A percentile compares a stretch with the other conserved stretches of the same genome.
phyloP scores from a whole-genome alignment of 1,284 basidiomycete genomes.

The Sanghuangporus sanghuang region DNA sequence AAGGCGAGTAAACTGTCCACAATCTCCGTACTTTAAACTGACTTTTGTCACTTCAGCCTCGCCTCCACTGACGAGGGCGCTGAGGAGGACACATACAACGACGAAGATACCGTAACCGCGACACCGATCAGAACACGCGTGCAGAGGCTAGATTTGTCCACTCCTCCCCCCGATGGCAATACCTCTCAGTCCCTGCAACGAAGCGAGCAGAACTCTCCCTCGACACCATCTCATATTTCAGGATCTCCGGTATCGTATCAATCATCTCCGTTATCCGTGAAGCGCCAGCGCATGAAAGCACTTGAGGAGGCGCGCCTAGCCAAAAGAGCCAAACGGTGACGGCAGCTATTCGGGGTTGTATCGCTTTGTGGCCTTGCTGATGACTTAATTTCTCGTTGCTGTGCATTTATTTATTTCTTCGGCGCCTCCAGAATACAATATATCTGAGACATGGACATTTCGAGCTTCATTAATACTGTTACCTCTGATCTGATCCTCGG shows the following conservation, averaged over 20 bases:
- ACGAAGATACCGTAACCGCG: not conserved
- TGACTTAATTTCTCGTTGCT: not conserved
- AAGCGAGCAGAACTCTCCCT: not conserved
- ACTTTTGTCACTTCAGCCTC: not conserved
- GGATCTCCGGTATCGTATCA: conserved; percentile 24
- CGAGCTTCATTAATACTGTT: not conserved
- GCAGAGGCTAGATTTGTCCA: not conserved
- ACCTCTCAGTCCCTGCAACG: not conserved
- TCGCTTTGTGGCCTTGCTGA: not conserved
- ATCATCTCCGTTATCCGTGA: conserved; percentile 31
- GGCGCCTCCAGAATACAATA: not conserved
- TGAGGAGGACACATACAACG: not conserved
- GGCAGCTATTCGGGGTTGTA: not conserved
- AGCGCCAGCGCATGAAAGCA: conserved; percentile 32
- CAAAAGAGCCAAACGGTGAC: conserved; percentile 8
- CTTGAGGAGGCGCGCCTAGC: conserved; percentile 25
- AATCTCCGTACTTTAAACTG: not conserved
- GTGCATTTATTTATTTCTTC: not conserved
- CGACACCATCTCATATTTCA: not conserved
- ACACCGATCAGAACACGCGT: not conserved
- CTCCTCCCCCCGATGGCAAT: not conserved
- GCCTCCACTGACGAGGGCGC: too few species aligned
- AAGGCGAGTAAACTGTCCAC: conserved; percentile 7
- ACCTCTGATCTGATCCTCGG: not conserved
- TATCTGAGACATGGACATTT: not conserved